Evolutionary conservation across 768 basidiomycete genomes (phyloP), one percentile per base, ranked within the genome.

Genomic region (Lactarius psammicola): DNA sequence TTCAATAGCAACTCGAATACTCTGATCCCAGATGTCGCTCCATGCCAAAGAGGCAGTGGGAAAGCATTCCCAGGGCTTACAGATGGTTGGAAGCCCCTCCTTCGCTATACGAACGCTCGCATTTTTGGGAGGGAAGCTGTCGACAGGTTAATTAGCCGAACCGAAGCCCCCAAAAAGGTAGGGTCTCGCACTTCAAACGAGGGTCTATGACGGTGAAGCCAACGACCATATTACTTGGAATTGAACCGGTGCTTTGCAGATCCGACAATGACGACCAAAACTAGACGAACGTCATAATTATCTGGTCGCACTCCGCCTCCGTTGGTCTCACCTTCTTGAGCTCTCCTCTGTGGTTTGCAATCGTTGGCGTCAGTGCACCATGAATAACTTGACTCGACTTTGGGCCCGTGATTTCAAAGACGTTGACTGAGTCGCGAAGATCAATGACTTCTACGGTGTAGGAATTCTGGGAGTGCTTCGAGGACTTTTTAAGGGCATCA

Each of bases 401-500:
- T 3, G 92, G 92, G 3, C 96, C 96, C 80, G 90, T 89, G 38
- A 98, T 84, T 74, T 98, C 95, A 70, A 96, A 96, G 6, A 87
- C 81, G 67, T 90, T 91, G 51, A 94, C 70, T 57, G 86, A 83
- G 2, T 85, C 85, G 62, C 88, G 79, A 56, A 95, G 74, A 73
- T 95, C 91, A 8, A 82, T 80, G 18, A 95, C 80, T 69, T 92
- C 87, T 11, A 94, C 75, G 26, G 81, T 78, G 28, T 77, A 73
- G 4, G 68, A 57, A 28, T 67, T 64, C 2, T 69, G 68, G 13
- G 71, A 67, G 30, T 73, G 67, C 61, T 71, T 76, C 30, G 73
- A 26, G 1, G 61, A 60, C 53, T 68, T 68, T 65, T 71, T 75
- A 30, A 71, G 70, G 30, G 65, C 60, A 33, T 83, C 80, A 13